Percentiles rank a stretch among this genome's conserved stretches.
Evolutionary conservation across 1,139 yeast species (phyloP).

Genomic region (Hansenula anomala): DNA sequence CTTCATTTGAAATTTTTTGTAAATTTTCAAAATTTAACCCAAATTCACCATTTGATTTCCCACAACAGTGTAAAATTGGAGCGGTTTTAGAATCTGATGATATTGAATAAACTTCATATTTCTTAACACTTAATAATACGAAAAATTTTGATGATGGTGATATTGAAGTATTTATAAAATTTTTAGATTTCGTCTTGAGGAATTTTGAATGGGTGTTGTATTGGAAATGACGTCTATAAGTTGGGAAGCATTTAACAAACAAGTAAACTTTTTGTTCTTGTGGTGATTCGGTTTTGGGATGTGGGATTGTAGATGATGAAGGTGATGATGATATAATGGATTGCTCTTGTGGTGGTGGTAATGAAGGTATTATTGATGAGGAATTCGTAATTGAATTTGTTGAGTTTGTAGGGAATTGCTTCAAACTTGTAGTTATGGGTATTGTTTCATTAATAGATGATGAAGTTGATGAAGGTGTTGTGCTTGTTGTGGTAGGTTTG

Average conservation of each 20-base stretch:
- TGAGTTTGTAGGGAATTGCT: too few relatives aligned
- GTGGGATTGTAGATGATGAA: slow-evolving; percentile 6
- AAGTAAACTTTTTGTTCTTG: slow-evolving; percentile 42
- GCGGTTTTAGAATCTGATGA: slow-evolving; percentile 38
- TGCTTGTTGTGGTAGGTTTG: slow-evolving; percentile 5
- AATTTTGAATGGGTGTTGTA: slow-evolving; percentile 58
- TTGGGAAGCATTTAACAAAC: slow-evolving; percentile 79
- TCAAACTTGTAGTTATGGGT: too few relatives aligned
- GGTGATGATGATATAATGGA: slow-evolving; percentile 5
- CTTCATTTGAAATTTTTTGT: slow-evolving; percentile 23
- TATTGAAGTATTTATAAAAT: slow-evolving; percentile 55
- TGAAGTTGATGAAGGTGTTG: not conserved
- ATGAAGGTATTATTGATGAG: slow-evolving; percentile 1
- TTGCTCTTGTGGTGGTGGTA: slow-evolving; percentile 5
- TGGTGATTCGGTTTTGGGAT: not conserved
- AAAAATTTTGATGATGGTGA: slow-evolving; percentile 58
- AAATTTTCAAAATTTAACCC: slow-evolving; percentile 43
- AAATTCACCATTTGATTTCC: slow-evolving; percentile 62
- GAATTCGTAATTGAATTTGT: not conserved
- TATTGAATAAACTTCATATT: slow-evolving; percentile 70
- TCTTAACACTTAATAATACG: slow-evolving; percentile 59
- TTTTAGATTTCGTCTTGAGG: slow-evolving; percentile 44
- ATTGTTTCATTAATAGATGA: not conserved
- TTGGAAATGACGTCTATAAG: slow-evolving; percentile 62
- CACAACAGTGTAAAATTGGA: slow-evolving; percentile 63